Base-by-base conservation (phyloP, 768 basidiomycete species). In the Mycena haematopus region DNA sequence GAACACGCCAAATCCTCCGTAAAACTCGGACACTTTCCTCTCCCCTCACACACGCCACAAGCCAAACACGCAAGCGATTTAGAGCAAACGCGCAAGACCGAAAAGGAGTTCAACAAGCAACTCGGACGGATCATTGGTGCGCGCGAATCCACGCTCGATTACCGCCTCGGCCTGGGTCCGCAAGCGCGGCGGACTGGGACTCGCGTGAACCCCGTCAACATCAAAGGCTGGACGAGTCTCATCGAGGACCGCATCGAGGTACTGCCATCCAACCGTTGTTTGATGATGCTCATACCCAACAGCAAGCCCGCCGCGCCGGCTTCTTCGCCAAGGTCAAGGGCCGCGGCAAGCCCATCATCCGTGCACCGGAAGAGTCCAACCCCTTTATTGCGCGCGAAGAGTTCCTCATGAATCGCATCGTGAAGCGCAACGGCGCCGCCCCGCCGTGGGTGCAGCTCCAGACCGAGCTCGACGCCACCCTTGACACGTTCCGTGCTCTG, bases 371-470 rank as follows among this genome's bases (percentile, higher is more conserved):
- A 33, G 82, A 83, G 65, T 70, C 72, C 10, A 84, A 84, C 62
- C 82, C 83, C 0, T 84, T 84, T 74, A 88, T 95, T 62, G 83
- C 83, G 8, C 80, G 89, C 9, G 90, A 91, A 67, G 92, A 94
- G 70, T 91, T 89, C 68, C 77, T 95, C 51, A 87, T 95, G 88
- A 95, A 94, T 67, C 85, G 93, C 14, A 92, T 93, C 60, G 83
- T 95, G 8, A 88, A 92, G 70, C 80, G 86, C 52, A 89, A 93
- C 65, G 92, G 90, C n/a, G 90, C 89, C 7, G 84, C 86, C 4
- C 93, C 93, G 31, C 89, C 91, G 4, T 95, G 93, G 93, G 87
- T 95, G 1, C 92, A 95, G 75, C 69, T 92, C 35, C 93, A 93
- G 73, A 78, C 80, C 58, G 91, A 92, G 65, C 81, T 95, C 22